Conservation (phyloP, 2,329 filamentous ascomycete species). For the Hypoxylon sp. region DNA sequence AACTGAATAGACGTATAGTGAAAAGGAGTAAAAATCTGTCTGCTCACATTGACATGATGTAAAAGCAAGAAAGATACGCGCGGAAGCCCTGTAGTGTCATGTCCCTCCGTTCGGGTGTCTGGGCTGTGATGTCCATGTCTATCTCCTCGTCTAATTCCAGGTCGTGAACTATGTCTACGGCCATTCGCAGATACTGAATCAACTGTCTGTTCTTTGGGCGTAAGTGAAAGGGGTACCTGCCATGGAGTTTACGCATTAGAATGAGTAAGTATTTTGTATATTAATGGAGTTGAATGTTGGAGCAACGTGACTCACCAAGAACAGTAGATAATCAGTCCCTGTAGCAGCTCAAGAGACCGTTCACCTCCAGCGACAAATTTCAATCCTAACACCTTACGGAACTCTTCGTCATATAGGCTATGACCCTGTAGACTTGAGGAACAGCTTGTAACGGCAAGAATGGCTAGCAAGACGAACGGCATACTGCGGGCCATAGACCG, state of each 20-base stretch:
- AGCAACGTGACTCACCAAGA: constrained; percentile 60
- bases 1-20: neutral
- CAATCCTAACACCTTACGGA: constrained; percentile 67
- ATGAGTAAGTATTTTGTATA: neutral
- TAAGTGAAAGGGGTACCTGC: constrained; percentile 68
- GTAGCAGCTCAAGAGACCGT: constrained; percentile 67
- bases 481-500: constrained; percentile 58
- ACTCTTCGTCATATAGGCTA: constrained; percentile 68
- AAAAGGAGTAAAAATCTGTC: neutral
- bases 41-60: constrained; percentile 57
- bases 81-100: constrained; percentile 59
- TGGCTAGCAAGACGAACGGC: constrained; percentile 67
- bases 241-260: constrained; percentile 5
- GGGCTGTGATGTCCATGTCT: constrained; percentile 40
- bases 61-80: constrained; percentile 61
- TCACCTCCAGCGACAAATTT: constrained; percentile 70
- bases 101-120: constrained; percentile 35
- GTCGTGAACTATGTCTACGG: constrained; percentile 62
- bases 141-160: constrained; percentile 62
- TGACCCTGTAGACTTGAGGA: constrained; percentile 64
- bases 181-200: constrained; percentile 66
- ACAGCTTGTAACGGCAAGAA: constrained; percentile 64
- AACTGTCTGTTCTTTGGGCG: constrained; percentile 64
- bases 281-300: neutral
- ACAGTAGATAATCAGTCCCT: constrained; percentile 69